phyloP scores from a whole-genome alignment of 2,329 filamentous ascomycete species.

The Colletotrichum graminicola region DNA sequence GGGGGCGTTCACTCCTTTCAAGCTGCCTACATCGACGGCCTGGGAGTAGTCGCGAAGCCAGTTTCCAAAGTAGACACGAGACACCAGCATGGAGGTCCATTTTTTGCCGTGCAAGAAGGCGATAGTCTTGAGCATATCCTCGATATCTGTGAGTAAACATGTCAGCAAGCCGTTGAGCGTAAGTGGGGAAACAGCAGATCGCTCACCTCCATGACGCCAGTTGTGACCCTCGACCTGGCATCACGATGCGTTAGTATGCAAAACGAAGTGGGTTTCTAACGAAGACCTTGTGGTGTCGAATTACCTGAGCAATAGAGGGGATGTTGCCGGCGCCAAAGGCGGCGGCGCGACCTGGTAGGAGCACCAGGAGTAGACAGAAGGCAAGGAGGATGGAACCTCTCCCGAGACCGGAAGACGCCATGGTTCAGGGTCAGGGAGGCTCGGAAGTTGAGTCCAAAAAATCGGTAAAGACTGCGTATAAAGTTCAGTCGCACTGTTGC shows the following conservation, averaged over 20 bases:
- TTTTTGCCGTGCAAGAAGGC: slow-evolving; percentile 85
- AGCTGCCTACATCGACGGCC: slow-evolving; percentile 82
- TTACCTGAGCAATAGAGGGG: slow-evolving; percentile 69
- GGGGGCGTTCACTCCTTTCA: slow-evolving; percentile 82
- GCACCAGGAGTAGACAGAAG: slow-evolving; percentile 64
- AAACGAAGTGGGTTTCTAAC: background rate
- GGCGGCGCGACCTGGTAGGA: slow-evolving; percentile 67
- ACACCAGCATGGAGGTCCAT: slow-evolving; percentile 84
- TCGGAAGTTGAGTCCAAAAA: slow-evolving; percentile 2
- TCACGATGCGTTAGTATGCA: slow-evolving; percentile 5
- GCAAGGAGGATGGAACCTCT: slow-evolving; percentile 66
- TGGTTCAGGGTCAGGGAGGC: slow-evolving; percentile 46
- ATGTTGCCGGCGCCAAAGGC: slow-evolving; percentile 81
- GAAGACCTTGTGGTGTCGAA: slow-evolving; percentile 25
- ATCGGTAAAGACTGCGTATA: slow-evolving; percentile 21
- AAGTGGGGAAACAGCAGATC: background rate
- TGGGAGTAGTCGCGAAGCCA: slow-evolving; percentile 90
- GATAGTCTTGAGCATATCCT: slow-evolving; percentile 83
- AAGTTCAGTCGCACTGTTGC: slow-evolving; percentile 23
- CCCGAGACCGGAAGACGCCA: slow-evolving; percentile 62
- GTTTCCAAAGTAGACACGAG: slow-evolving; percentile 86
- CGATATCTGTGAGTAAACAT: slow-evolving; percentile 69
- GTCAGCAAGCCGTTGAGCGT: slow-evolving; percentile 11
- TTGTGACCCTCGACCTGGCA: slow-evolving; percentile 75
- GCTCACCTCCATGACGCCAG: slow-evolving; percentile 74